Percentiles rank a stretch among this genome's conserved stretches.
These are phyloP conservation scores for Pseudogymnoascus sp. DNA, from an alignment of 2,329 filamentous ascomycete species.

Conservation along the genomic window DNA sequence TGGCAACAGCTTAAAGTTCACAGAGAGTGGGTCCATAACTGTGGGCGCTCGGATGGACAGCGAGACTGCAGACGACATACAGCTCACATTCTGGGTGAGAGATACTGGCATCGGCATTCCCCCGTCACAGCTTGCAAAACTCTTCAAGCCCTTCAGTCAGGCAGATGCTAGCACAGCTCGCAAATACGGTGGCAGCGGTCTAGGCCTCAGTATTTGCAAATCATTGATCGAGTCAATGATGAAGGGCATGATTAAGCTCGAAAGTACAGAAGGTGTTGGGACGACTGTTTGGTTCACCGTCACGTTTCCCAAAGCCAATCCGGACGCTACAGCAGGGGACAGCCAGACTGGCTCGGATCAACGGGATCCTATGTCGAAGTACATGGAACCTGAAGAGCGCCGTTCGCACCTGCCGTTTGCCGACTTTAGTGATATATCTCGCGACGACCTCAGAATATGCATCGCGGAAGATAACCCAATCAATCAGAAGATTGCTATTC, in stretches of 20 bases:
- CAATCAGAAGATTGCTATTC: conserved; percentile 89
- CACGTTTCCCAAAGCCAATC: conserved; percentile 73
- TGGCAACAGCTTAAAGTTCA: conserved; percentile 91
- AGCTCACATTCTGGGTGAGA: conserved; percentile 75
- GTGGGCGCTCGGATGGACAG: conserved; percentile 67
- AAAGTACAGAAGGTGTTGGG: conserved; percentile 65
- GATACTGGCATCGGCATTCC: conserved; percentile 92
- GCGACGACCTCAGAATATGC: conserved; percentile 75
- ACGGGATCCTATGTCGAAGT: conserved; percentile 34
- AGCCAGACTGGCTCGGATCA: conserved; percentile 32
- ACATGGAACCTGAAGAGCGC: conserved; percentile 30
- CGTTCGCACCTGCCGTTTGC: conserved; percentile 42
- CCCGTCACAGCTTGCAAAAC: conserved; percentile 69
- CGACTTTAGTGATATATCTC: conserved; percentile 65
- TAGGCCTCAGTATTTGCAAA: conserved; percentile 91
- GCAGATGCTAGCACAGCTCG: conserved; percentile 84
- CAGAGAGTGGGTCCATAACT: conserved; percentile 76
- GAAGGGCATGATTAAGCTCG: conserved; percentile 74
- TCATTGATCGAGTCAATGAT: conserved; percentile 89
- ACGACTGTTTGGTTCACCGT: conserved; percentile 74
- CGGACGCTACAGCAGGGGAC: conserved; percentile 51
- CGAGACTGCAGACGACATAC: conserved; percentile 63
- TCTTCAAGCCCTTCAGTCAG: conserved; percentile 90
- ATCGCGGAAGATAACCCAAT: conserved; percentile 94
- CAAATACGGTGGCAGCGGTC: conserved; percentile 84